These are phyloP conservation scores for Podospora sp. DNA, from an alignment of 495 filamentous ascomycete species.

Conservation along the genomic window DNA sequence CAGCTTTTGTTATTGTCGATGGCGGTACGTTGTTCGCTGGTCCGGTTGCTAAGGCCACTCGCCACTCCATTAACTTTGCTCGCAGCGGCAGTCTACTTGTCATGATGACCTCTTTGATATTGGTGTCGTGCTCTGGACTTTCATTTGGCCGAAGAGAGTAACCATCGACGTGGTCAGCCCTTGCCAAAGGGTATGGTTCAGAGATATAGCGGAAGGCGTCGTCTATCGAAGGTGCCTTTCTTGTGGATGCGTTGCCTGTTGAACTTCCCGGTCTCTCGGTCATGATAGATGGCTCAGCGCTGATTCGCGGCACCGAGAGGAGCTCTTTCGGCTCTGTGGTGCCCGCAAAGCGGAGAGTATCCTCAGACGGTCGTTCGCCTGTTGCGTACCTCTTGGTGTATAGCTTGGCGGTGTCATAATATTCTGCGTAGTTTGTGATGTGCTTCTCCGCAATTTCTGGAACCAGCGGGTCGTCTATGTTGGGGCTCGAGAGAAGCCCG, in stretches of 20 bases:
- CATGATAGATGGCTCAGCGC: not conserved
- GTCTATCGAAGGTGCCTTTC: not conserved
- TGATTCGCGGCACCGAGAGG: not conserved
- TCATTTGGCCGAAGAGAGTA: not conserved
- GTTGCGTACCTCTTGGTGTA: constrained; percentile 10
- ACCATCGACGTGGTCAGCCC: not conserved
- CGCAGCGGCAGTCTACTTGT: not conserved
- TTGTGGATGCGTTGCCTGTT: not conserved
- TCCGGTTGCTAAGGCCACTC: not conserved
- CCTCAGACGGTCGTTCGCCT: not conserved
- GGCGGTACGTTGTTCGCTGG: not conserved
- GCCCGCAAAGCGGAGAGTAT: not conserved
- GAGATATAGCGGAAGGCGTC: not conserved
- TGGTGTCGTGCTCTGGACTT: not conserved
- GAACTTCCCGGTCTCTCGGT: not conserved
- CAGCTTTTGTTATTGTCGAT: not conserved
- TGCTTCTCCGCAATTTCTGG: constrained; percentile 30
- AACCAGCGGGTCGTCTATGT: constrained; percentile 28
- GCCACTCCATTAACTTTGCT: not conserved
- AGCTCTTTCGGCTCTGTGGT: not conserved
- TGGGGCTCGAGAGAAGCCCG: constrained; percentile 22
- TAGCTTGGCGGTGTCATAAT: constrained; percentile 1
- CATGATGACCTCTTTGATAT: not conserved
- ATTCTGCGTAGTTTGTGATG: constrained; percentile 13
- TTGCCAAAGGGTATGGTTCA: not conserved